Conservation (phyloP, 2,329 filamentous ascomycete species). For the Fusarium heterosporum region DNA sequence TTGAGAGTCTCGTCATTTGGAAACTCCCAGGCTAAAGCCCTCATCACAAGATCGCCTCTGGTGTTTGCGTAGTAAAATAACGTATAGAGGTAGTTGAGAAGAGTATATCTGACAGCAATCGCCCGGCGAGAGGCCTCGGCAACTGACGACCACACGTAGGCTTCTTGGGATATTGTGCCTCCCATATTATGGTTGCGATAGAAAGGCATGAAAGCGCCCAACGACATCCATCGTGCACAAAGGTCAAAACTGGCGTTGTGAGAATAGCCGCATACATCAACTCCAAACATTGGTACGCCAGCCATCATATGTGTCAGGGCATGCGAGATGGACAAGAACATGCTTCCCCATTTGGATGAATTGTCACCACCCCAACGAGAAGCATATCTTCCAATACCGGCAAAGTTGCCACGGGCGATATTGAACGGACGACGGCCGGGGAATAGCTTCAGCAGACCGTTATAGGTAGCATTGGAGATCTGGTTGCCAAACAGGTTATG, state of each 20-base stretch:
- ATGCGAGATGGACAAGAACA: slow-evolving; percentile 14
- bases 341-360: slow-evolving; percentile 21
- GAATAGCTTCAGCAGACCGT: slow-evolving; percentile 1
- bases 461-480: slow-evolving; percentile 1
- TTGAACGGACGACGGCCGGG: slow-evolving; percentile 14
- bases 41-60: slow-evolving; percentile 15
- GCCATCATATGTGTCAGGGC: slow-evolving; percentile 3
- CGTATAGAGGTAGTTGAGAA: slow-evolving; percentile 26
- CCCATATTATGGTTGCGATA: slow-evolving; percentile 8
- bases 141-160: not conserved
- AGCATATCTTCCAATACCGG: slow-evolving; percentile 17
- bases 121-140: slow-evolving; percentile 12
- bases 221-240: slow-evolving; percentile 2
- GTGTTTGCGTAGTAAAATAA: slow-evolving; percentile 13
- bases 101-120: slow-evolving; percentile 13
- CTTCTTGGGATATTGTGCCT: not conserved
- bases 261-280: not conserved
- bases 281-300: slow-evolving; percentile 1
- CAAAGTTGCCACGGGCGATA: slow-evolving; percentile 19
- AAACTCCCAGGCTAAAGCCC: slow-evolving; percentile 4
- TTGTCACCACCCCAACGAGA: slow-evolving; percentile 16
- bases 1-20: not conserved
- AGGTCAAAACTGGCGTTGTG: slow-evolving; percentile 4
- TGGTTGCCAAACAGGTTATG: slow-evolving; percentile 4
- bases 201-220: slow-evolving; percentile 3